These are phyloP conservation scores for Serendipita vermifera DNA, from an alignment of 768 basidiomycete genomes.

Conservation along the genomic window DNA sequence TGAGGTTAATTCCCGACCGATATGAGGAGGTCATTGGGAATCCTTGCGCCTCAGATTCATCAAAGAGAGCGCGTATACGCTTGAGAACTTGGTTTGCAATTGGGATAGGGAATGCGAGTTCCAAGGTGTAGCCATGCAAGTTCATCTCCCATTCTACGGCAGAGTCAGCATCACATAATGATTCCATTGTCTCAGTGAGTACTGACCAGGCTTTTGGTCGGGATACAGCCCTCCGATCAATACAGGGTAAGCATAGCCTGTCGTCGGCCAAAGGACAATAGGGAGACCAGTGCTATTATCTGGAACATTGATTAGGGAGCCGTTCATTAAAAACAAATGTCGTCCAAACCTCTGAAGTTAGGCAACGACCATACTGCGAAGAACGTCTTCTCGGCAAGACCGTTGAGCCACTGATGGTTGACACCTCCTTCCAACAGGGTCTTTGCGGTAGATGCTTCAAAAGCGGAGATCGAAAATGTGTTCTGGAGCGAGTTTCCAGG, in stretches of 20 bases:
- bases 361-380: slow-evolving; percentile 12
- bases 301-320: not conserved
- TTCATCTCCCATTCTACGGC: not conserved
- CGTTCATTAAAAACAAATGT: not conserved
- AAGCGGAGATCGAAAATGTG: not conserved
- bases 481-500: slow-evolving; percentile 12
- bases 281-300: slow-evolving; percentile 14
- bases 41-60: slow-evolving; percentile 14
- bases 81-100: slow-evolving; percentile 12
- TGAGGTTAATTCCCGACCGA: slow-evolving; percentile 14
- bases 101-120: slow-evolving; percentile 12
- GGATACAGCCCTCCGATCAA: slow-evolving; percentile 14
- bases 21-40: slow-evolving; percentile 13
- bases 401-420: slow-evolving; percentile 3
- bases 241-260: slow-evolving; percentile 14
- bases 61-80: slow-evolving; percentile 13
- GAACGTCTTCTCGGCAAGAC: slow-evolving; percentile 12
- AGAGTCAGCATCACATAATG: not conserved
- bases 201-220: slow-evolving; percentile 13
- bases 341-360: slow-evolving; percentile 13
- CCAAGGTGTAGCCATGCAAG: slow-evolving; percentile 12
- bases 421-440: slow-evolving; percentile 9
- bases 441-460: not conserved
- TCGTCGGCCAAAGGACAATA: slow-evolving; percentile 12
- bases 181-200: not conserved